Evolutionary conservation across 2,329 filamentous ascomycete species (phyloP).

Genomic region (Calonectria hongkongensis): DNA sequence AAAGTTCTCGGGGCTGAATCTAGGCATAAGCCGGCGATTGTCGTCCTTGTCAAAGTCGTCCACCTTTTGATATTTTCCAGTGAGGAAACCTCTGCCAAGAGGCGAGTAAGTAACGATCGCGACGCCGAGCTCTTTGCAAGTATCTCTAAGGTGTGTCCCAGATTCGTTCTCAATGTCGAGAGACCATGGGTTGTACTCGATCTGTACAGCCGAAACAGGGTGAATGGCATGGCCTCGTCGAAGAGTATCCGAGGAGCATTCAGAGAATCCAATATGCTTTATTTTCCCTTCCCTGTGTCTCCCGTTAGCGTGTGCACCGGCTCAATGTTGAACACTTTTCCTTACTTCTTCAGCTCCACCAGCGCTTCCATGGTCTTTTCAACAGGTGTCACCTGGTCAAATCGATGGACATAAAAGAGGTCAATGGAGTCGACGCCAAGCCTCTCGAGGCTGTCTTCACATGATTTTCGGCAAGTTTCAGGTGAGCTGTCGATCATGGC

Average conservation of each 20-base stretch:
- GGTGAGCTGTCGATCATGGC: conserved; percentile 25
- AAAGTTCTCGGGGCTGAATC: conserved; percentile 50
- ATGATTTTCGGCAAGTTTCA: conserved; percentile 39
- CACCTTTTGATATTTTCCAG: conserved; percentile 67
- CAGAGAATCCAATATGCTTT: conserved; percentile 71
- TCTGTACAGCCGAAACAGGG: conserved; percentile 70
- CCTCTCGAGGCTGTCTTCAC: conserved; percentile 59
- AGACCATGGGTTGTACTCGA: conserved; percentile 72
- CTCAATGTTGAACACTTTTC: neutral
- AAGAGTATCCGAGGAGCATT: conserved; percentile 67
- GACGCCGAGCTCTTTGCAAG: conserved; percentile 74
- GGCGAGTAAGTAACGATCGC: conserved; percentile 76
- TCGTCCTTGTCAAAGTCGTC: conserved; percentile 63
- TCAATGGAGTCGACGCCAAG: conserved; percentile 69
- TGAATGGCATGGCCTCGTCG: conserved; percentile 69
- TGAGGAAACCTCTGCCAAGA: conserved; percentile 75
- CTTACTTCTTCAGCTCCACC: conserved; percentile 63
- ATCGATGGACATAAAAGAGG: conserved; percentile 69
- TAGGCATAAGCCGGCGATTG: conserved; percentile 28
- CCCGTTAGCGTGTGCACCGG: neutral
- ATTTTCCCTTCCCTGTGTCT: conserved; percentile 69
- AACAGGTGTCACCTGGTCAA: conserved; percentile 65
- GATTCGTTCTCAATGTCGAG: conserved; percentile 75
- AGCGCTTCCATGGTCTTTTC: conserved; percentile 69
- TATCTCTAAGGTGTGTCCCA: conserved; percentile 68